These are phyloP conservation scores for Solanum pinnatisectum DNA, from an alignment of 257 asterid species.

Conservation along the genomic window DNA sequence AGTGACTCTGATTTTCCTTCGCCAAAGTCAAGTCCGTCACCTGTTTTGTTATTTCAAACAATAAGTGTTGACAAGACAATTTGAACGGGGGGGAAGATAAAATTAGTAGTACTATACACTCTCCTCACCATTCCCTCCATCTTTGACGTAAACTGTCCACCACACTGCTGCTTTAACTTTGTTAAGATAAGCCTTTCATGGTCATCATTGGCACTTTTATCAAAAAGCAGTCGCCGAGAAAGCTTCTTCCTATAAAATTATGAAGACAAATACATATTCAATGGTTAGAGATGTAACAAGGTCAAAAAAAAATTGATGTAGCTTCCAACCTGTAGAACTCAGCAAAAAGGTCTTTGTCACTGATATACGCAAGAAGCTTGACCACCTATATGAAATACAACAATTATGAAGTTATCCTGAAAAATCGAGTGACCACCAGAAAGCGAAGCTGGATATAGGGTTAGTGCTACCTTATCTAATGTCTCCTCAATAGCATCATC, in stretches of 20 bases:
- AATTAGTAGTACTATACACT: neutral
- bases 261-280: neutral
- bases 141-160: conserved; percentile 52
- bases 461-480: conserved; percentile 31
- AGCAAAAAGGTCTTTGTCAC: conserved; percentile 50
- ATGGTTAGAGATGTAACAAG: neutral
- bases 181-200: conserved; percentile 38
- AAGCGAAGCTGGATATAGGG: neutral
- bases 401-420: neutral
- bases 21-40: conserved; percentile 46
- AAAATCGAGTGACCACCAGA: neutral
- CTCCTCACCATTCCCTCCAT: conserved; percentile 59
- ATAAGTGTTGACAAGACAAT: neutral
- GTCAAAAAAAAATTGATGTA: neutral
- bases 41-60: conserved; percentile 8
- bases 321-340: conserved; percentile 35
- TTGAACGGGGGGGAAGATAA: neutral
- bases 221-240: conserved; percentile 46
- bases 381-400: conserved; percentile 21
- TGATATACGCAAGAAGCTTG: conserved; percentile 33
- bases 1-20: conserved; percentile 31
- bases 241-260: conserved; percentile 36
- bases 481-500: conserved; percentile 47
- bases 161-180: conserved; percentile 45
- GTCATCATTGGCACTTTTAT: conserved; percentile 37